Evolutionary conservation across 208 protist species (phyloP).

Genomic region (Porcisia hertigi): DNA sequence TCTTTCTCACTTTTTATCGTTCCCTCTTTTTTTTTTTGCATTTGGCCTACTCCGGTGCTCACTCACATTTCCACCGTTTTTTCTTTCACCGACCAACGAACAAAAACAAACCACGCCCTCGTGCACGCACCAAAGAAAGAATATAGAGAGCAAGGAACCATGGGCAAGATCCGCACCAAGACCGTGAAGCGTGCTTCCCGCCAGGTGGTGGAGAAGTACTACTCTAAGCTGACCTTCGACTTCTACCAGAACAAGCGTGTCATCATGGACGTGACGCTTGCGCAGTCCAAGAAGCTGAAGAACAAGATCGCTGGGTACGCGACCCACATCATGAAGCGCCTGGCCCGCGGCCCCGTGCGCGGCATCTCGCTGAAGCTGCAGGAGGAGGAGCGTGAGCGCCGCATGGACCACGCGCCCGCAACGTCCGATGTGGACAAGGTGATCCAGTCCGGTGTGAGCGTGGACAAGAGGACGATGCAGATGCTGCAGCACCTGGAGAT

Average conservation of each 20-base stretch:
- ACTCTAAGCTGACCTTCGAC: conserved; percentile 98
- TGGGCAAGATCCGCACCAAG: conserved; percentile 99
- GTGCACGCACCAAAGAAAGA: not conserved
- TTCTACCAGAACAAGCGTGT: conserved; percentile 99
- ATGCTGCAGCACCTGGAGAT: conserved; percentile 90
- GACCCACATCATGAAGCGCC: conserved; percentile 99
- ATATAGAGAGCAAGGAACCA: conserved; percentile 34
- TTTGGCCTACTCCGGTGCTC: too few species aligned
- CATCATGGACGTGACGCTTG: conserved; percentile 97
- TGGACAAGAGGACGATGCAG: conserved; percentile 86
- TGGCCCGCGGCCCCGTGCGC: conserved; percentile 97
- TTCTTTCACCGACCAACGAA: not conserved
- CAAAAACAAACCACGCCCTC: not conserved
- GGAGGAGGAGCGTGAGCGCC: conserved; percentile 99
- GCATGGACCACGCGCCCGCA: conserved; percentile 99
- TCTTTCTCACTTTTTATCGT: too few species aligned
- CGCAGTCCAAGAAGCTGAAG: conserved; percentile 99
- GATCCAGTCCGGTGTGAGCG: conserved; percentile 86
- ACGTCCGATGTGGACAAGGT: conserved; percentile 85
- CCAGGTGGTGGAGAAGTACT: conserved; percentile 99
- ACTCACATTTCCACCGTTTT: not conserved
- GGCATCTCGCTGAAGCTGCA: conserved; percentile 99
- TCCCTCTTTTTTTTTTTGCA: too few species aligned
- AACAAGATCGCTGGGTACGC: conserved; percentile 99
- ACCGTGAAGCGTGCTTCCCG: conserved; percentile 99